Conservation (phyloP, 331 rosid genomes). For the Cucumis variabilis region DNA sequence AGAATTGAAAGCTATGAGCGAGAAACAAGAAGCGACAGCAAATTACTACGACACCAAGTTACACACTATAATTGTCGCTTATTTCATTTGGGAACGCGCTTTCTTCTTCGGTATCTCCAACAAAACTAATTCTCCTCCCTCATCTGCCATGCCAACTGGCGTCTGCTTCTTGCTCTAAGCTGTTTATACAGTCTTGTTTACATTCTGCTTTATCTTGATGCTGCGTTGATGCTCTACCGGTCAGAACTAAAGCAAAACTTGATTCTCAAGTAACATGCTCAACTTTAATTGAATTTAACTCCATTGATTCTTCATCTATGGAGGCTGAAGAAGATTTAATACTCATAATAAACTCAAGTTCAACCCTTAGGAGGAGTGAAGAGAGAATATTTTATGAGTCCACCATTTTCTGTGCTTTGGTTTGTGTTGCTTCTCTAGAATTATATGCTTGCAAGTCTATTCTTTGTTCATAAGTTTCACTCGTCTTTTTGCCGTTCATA, state of each 20-base stretch:
- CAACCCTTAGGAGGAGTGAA: not conserved
- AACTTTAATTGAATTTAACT: not conserved
- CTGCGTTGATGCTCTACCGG: not conserved
- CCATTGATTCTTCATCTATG: not conserved
- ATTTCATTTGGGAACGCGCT: not conserved
- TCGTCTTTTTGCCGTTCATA: too few species aligned
- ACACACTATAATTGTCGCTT: not conserved
- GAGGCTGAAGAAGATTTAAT: not conserved
- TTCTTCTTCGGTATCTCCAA: not conserved
- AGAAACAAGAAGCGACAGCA: not conserved
- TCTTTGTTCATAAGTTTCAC: not conserved
- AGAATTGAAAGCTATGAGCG: not conserved
- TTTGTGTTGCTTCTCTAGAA: not conserved
- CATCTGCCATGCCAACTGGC: not conserved
- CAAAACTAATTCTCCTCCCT: not conserved
- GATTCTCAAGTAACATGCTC: not conserved
- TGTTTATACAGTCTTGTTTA: not conserved
- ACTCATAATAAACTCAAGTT: not conserved
- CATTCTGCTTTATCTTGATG: not conserved
- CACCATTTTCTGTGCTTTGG: not conserved
- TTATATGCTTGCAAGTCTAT: not conserved
- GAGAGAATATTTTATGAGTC: not conserved
- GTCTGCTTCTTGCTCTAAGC: not conserved
- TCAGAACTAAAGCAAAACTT: not conserved
- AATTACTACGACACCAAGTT: not conserved